Evolutionary conservation across 768 basidiomycete genomes (phyloP), one percentile per base, ranked within the genome.

Genomic region (Pulveroboletus sp.): DNA sequence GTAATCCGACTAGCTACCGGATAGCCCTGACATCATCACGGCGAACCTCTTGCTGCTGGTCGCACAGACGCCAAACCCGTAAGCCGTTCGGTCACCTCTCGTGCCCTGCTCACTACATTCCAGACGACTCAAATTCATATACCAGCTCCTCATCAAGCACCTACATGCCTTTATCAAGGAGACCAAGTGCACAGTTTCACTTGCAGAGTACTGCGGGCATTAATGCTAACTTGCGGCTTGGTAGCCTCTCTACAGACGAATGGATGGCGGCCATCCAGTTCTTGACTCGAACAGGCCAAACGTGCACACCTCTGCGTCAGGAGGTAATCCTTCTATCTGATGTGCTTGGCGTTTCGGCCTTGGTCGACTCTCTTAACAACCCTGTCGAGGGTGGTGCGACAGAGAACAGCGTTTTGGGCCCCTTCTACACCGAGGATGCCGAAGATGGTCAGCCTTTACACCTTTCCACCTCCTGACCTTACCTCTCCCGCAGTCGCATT

Each of bases 311-410:
- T 29, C 64, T 88, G 43, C 80, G 81, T 27, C 80, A 80, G 71
- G 90, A 94, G 62, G 87, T 87, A 64, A 90, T 94, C 58, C 79
- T 94, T 7, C 75, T 94, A n/a, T 90, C 88, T 1, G 91, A 93
- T 60, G 75, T 79, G 0, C 71, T 93, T 1, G 91, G 92, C 6
- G 79, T 88, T 3, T 91, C 89, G 0, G 74, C 85, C 1, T 75
- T 94, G 44, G 84, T 94, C 10, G 87, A 92, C 53, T 67, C 78
- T 21, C 64, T 89, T 43, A 90, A 90, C 69, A 84, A 88, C 58
- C 79, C 83, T 4, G 78, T 78, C 38, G 71, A 75, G 5, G 73
- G 75, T 6, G 75, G 73, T 5, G 84, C 81, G 19, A 91, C 89
- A 1, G 86, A 87, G 58, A 80, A 78, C 25, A 86, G 83, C 19